Percentiles rank a stretch among this genome's conserved stretches.
Conservation (phyloP, 2,329 filamentous ascomycete genomes). For the Penicillium decumbens region DNA sequence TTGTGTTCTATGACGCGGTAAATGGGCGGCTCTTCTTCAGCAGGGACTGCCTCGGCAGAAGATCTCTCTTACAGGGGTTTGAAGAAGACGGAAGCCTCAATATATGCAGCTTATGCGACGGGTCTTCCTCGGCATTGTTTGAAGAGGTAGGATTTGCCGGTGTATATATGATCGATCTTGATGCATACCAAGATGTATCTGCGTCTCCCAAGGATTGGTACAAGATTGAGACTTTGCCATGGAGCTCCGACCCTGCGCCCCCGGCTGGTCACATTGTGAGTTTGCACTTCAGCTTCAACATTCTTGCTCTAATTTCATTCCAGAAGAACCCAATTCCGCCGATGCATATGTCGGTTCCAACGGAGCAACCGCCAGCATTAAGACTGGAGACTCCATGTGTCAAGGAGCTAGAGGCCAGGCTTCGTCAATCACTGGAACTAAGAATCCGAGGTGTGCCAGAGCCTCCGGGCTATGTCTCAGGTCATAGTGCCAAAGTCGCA, state of each 20-base stretch:
- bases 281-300: neutral
- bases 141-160: constrained; percentile 79
- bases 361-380: constrained; percentile 27
- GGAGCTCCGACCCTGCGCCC: constrained; percentile 21
- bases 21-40: constrained; percentile 68
- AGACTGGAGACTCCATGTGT: constrained; percentile 50
- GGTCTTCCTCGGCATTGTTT: constrained; percentile 53
- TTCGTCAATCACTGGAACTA: constrained; percentile 59
- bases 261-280: constrained; percentile 25
- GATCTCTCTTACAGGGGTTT: constrained; percentile 64
- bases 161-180: constrained; percentile 64
- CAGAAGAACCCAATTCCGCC: constrained; percentile 43
- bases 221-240: constrained; percentile 27
- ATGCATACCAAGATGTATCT: constrained; percentile 12
- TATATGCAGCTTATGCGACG: constrained; percentile 67
- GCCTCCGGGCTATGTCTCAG: constrained; percentile 42
- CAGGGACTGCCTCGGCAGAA: constrained; percentile 78
- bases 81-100: constrained; percentile 51
- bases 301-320: neutral
- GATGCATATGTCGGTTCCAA: constrained; percentile 42
- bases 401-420: constrained; percentile 48
- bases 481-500: constrained; percentile 52
- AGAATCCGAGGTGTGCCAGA: constrained; percentile 63
- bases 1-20: constrained; percentile 70
- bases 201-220: constrained; percentile 11